Percentiles rank a stretch among this genome's conserved stretches.
Evolutionary conservation across 495 filamentous ascomycete genomes (phyloP).

Genomic region (Xylaria intraflava): DNA sequence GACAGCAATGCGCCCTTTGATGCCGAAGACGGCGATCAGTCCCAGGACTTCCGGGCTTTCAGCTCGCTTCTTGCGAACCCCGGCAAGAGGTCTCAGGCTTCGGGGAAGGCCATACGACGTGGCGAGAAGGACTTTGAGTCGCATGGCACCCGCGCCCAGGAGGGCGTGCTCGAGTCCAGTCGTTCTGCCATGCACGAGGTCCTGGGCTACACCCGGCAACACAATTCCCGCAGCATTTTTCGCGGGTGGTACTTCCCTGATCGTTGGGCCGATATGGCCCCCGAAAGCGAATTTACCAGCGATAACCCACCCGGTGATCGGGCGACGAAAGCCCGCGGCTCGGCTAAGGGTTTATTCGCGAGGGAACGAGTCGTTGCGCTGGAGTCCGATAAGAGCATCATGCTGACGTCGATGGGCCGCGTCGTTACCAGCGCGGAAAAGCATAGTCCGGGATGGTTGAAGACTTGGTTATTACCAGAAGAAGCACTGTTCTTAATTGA

Average conservation of each 20-base stretch:
- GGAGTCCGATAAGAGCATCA: constrained; percentile 35
- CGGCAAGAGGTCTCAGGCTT: constrained; percentile 28
- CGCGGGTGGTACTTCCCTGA: constrained; percentile 53
- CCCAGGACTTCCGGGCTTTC: constrained; percentile 82
- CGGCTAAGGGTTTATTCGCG: constrained; percentile 31
- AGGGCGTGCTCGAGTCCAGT: constrained; percentile 65
- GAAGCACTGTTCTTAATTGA: constrained; percentile 87
- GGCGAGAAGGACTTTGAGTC: constrained; percentile 97
- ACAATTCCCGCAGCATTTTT: constrained; percentile 47
- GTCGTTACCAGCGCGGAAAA: constrained; percentile 35
- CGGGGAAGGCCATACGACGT: constrained; percentile 38
- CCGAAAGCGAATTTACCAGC: constrained; percentile 29
- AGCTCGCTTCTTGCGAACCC: constrained; percentile 43
- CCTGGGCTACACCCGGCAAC: constrained; percentile 62
- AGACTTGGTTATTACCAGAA: constrained; percentile 81
- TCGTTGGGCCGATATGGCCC: constrained; percentile 30
- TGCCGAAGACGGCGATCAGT: constrained; percentile 62
- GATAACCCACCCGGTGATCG: constrained; percentile 1
- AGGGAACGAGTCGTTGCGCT: constrained; percentile 46
- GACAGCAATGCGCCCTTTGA: constrained; percentile 43
- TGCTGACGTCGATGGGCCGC: constrained; percentile 38
- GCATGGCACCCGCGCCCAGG: constrained; percentile 77
- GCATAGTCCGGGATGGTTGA: constrained; percentile 42
- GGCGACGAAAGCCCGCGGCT: constrained; percentile 15
- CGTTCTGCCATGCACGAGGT: constrained; percentile 89